Evolutionary conservation across 805 yeast genomes (phyloP).

Genomic region (Yarrowia bubula): DNA sequence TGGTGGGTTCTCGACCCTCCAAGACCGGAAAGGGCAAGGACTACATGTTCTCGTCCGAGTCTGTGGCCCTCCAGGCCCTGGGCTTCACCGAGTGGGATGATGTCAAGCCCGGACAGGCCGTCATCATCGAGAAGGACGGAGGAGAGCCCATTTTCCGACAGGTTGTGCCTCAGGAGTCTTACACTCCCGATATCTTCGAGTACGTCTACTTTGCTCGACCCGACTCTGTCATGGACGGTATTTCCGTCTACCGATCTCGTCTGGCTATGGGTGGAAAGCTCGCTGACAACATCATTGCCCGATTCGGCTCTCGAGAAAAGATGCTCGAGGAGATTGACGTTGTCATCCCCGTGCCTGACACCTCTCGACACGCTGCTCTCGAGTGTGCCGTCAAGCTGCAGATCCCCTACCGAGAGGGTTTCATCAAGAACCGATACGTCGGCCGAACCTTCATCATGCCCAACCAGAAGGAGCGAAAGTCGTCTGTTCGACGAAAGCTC

Average conservation of each 20-base stretch:
- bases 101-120: constrained; percentile 93
- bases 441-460: constrained; percentile 99
- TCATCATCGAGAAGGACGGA: constrained; percentile 77
- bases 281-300: constrained; percentile 62
- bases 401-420: constrained; percentile 92
- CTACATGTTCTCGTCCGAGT: constrained; percentile 93
- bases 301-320: constrained; percentile 47
- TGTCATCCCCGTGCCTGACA: constrained; percentile 97
- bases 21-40: constrained; percentile 65
- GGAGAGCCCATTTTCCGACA: constrained; percentile 79
- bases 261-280: constrained; percentile 90
- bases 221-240: constrained; percentile 94
- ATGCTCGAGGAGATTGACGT: constrained; percentile 72
- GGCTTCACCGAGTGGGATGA: constrained; percentile 79
- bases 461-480: constrained; percentile 88
- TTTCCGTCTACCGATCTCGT: constrained; percentile 89
- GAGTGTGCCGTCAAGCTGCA: constrained; percentile 82
- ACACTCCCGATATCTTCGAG: constrained; percentile 95
- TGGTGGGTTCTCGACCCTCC: constrained; percentile 76
- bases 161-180: constrained; percentile 71
- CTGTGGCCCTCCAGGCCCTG: constrained; percentile 91
- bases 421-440: constrained; percentile 92
- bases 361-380: constrained; percentile 92
- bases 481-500: constrained; percentile 88
- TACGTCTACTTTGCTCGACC: constrained; percentile 98